phyloP scores from a whole-genome alignment of 768 basidiomycete genomes.

The Trametes cubensis region DNA sequence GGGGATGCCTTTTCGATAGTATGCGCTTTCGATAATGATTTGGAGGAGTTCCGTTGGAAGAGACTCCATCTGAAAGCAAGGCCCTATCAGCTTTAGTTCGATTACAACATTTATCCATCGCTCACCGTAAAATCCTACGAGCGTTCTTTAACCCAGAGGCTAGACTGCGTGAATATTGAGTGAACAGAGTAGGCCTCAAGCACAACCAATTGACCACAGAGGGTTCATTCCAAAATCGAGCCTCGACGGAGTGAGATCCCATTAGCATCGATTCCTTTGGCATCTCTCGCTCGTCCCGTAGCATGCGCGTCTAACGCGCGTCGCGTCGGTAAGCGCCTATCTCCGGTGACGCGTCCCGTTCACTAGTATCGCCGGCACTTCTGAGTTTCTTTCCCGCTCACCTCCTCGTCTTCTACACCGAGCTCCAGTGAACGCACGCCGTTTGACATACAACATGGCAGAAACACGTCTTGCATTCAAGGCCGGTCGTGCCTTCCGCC shows the following conservation, averaged over 20 bases:
- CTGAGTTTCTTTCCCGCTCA: neutral
- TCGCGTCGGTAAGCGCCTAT: constrained; percentile 15
- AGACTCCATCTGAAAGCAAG: neutral
- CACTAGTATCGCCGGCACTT: neutral
- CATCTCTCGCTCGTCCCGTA: no score
- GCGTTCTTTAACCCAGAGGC: no score
- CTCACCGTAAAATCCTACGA: no score
- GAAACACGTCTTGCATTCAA: constrained; percentile 48
- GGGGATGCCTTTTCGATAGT: constrained; percentile 23
- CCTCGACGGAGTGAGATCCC: no score
- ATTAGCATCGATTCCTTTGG: no score
- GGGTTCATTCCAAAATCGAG: no score
- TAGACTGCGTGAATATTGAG: no score
- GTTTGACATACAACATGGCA: constrained; percentile 14
- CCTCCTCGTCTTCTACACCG: neutral
- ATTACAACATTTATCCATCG: no score
- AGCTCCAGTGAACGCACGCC: neutral
- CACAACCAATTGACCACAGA: no score
- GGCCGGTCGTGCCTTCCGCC: constrained; percentile 76
- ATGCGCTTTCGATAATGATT: constrained; percentile 23
- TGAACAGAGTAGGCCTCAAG: no score
- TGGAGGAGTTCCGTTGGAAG: constrained; percentile 29
- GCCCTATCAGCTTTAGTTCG: no score
- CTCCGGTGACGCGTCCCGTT: constrained; percentile 17
- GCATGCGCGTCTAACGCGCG: constrained; percentile 3